Evolutionary conservation across 2,329 filamentous ascomycete genomes (phyloP), one percentile per base, ranked within the genome.

Genomic region (Epichloe sibirici): DNA sequence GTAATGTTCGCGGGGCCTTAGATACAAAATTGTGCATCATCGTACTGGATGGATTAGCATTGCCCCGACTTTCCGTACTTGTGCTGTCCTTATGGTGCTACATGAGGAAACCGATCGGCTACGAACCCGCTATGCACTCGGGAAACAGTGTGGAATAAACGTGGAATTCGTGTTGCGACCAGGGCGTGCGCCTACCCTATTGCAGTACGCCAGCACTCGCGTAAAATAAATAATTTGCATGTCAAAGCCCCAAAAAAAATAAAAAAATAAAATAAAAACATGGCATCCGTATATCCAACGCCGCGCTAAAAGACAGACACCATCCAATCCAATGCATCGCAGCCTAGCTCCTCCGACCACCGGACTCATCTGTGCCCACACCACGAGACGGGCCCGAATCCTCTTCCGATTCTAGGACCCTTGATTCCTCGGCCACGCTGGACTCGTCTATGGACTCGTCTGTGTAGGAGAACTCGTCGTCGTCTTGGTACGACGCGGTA

Each of bases 391-490:
- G 40, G 8, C 47, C 45, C 9, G 35, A 28, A 25, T 48, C 34
- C 2, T 51, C 49, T 11, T 51, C 53, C 17, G 53, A 51, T 15
- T 45, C 47, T 17, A 31, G 17, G 25, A 34, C 44, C 15, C 46
- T 37, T 6, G 43, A 50, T 3, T 53, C 51, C 23, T 50, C 47
- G 12, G 38, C 50, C 8, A 23, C 28, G 44, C 44, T 48, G 0
- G 62, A 64, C 7, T 59, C 63, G 23, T 63, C 63, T 7, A 43
- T 34, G 6, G 38, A 49, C 5, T 25, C 52, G n/a, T 53, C 52
- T 9, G 51, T 51, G 35, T 65, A 65, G 9, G 63, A 63, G 48
- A 62, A 62, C n/a, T 60, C 60, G 45, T 66, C 65, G 45, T 67
- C 64, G 37, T 69, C 67, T 23, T 69, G 65, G 48, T 66, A 65